Evolutionary conservation across 306 rosid genomes (phyloP).

Genomic region (Canavalia ensiformis): DNA sequence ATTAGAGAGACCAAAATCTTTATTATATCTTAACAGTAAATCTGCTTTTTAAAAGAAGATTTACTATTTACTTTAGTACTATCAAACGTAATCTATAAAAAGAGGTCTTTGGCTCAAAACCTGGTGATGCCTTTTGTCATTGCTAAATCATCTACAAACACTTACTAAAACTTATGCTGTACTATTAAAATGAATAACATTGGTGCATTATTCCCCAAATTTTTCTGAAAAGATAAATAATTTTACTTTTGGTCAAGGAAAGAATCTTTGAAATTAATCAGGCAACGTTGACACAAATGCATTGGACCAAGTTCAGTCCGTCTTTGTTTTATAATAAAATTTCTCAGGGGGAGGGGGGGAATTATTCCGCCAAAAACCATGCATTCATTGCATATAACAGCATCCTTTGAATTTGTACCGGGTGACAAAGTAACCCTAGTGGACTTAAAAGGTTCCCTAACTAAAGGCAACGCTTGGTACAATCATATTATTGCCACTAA

Average conservation of each 20-base stretch:
- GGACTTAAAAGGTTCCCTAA: conserved; percentile 34
- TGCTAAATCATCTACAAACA: background rate
- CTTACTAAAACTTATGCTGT: no score
- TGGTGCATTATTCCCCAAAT: background rate
- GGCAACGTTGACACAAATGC: conserved; percentile 42
- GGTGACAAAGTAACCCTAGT: conserved; percentile 31
- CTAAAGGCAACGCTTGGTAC: conserved; percentile 39
- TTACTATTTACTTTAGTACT: no score
- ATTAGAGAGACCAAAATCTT: no score
- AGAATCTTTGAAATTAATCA: conserved; percentile 46
- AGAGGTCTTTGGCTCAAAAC: background rate
- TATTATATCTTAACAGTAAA: no score
- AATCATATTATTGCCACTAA: background rate
- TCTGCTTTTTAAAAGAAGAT: no score
- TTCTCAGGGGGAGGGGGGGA: background rate
- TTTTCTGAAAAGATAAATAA: background rate
- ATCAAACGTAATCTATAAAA: no score
- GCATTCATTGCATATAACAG: conserved; percentile 51
- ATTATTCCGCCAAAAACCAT: conserved; percentile 25
- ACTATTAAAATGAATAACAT: background rate
- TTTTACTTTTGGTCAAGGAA: conserved; percentile 34
- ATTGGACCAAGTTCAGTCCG: conserved; percentile 47
- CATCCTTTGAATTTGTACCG: conserved; percentile 6
- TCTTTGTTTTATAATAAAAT: conserved; percentile 34
- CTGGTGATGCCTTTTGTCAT: background rate